Base-by-base conservation (phyloP, 2,329 filamentous ascomycete genomes). In the Rasamsonia emersonii region DNA sequence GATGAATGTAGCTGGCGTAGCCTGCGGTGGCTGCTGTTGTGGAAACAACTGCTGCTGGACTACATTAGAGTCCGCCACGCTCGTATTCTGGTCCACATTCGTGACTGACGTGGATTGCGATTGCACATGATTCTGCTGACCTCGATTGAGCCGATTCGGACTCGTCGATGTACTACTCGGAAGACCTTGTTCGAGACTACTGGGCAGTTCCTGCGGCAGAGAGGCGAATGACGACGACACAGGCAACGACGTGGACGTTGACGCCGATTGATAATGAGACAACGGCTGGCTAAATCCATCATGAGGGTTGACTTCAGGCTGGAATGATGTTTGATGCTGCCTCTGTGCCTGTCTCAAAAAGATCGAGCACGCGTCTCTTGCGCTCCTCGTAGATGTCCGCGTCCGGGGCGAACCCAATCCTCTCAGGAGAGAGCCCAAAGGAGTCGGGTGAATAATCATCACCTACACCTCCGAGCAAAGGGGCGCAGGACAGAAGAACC, bases 401-500 rank as follows among this genome's bases (percentile, higher is more conserved):
- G 10, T 45, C 37, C 3, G 41, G 40, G 1, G 50, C 39, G 28
- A 54, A 54, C 5, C 49, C 48, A 20, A 51, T 43, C 10, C 35
- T 37, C 9, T 45, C 39, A 10, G 42, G 37, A 21, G 42, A 34
- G 11, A 41, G 33, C 11, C 37, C 29, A n/a, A 49, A 33, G n/a
- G 29, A 33, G n/a, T 37, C 35, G 9, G 35, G 31, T 3, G 35
- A 37, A 18, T 30, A 37, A 6, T 13, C 19, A 10, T 41, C 31
- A 5, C 35, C 27, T 11, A 39, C 36, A 20, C 39, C 39, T 17
- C 26, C 39, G 9, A 28, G 21, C 13, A 30, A 42, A 33, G 37
- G 38, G 21, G 39, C 48, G 18, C 38, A 39, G 5, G 41, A 33
- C 5, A 62, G 40, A n/a, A 62, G 43, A n/a, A 53, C 26, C 11